Base-by-base conservation (phyloP, 2,329 filamentous ascomycete species). In the Fusarium begoniae region DNA sequence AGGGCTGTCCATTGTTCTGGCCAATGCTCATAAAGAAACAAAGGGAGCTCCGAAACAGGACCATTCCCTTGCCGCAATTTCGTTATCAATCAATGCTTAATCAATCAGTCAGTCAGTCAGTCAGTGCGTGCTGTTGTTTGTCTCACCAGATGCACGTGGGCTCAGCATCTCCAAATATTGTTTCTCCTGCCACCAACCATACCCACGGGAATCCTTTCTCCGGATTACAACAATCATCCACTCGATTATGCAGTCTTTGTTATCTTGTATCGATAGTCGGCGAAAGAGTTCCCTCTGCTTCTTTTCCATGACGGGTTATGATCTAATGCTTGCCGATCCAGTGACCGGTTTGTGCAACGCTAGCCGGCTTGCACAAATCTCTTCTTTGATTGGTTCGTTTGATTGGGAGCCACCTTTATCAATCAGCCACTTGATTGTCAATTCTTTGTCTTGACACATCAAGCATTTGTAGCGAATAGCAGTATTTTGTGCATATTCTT, bases 281-380 rank as follows among this genome's bases (percentile, higher is more conserved):
- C 38, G 20, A 71, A 67, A n/a, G 26, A 40, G 32, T 70, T 50
- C 47, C 57, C 26, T 74, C 17, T 69, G 40, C 18, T 70, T 73
- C 70, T 53, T 20, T 71, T 68, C 57, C 43, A 74, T 74, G 71
- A 69, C 71, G 63, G 71, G 18, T 20, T 63, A 74, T 74, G 71
- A 74, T 71, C 71, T 74, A 74, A 72, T 74, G 50, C 32, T 55
- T 72, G 67, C 71, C 71, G 71, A 74, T 74, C 71, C 71, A 74
- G 71, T 74, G 71, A 74, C 71, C 63, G 71, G 71, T 41, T 67
- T 69, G 69, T 72, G 64, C 55, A 72, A 61, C 63, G 12, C 37
- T 47, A 35, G 5, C 58, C 26, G 32, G 43, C 41, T 62, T 63
- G 54, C 45, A 66, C 40, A 56, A 41, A 12, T n/a, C 7, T 14